Evolutionary conservation across 192 early-diverging fungal genomes (phyloP), one percentile per base, ranked within the genome.

Genomic region (Gryganskiella cystojenkinii): DNA sequence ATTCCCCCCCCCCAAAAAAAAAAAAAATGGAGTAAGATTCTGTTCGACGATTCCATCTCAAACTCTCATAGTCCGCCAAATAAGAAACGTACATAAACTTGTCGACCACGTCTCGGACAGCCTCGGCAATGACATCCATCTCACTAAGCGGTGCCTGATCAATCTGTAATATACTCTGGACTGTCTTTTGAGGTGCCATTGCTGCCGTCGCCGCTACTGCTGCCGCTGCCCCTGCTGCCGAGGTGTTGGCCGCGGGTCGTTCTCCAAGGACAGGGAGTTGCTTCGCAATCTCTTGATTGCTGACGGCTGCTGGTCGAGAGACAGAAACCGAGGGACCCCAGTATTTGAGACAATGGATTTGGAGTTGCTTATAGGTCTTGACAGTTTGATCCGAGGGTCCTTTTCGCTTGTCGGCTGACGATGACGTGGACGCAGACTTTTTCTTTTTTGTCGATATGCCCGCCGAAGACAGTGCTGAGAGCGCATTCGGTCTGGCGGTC

Each of bases 101-200:
- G 42, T 78, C 61, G 11, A 66, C 49, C 10, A 69, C 66, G n/a
- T 64, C 66, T 19, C 63, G 61, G 17, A 78, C 73, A 40, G 73
- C 73, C 3, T 78, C 65, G 34, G 65, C 65, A 53, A 78, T 69
- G 25, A 78, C 73, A 34, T 78, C 73, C 73, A 78, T 78, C 49
- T 78, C 73, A 30, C 65, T 68, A n/a, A 78, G 30, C 9, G 73
- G 73, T 1, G 73, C 66, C 1, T 56, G 47, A 0, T 78, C 73
- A 24, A 78, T 54, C 13, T 78, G 59, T 22, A 78, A 22, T 9
- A 69, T 25, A 24, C 60, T 56, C 40, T 78, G 73, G 17, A 69
- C 49, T n/a, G 60, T 19, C 47, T 59, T 69, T 33, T 53, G 31
- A 17, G 35, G 45, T n/a, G n/a, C n/a, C 24, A 7, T 40, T 5